Evolutionary conservation across 306 rosid species (phyloP).

Genomic region (Echinosophora koreensis): DNA sequence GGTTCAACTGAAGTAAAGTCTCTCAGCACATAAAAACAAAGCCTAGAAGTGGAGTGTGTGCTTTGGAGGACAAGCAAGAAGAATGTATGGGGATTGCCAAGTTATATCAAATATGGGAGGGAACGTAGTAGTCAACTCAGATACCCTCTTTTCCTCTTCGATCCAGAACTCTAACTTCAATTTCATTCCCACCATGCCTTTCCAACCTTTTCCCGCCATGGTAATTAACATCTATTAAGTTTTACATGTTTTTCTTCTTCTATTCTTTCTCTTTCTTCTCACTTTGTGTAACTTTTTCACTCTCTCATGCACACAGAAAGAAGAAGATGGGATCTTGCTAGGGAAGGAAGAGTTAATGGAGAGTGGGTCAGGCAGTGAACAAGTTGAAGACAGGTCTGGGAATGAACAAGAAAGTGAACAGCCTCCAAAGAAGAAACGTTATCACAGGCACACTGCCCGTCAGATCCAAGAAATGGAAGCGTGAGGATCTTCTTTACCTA

Average conservation of each 20-base stretch:
- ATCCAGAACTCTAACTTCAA: slow-evolving; percentile 89
- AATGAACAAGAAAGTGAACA: slow-evolving; percentile 74
- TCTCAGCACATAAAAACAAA: background rate
- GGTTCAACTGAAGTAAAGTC: slow-evolving; percentile 41
- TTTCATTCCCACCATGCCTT: slow-evolving; percentile 81
- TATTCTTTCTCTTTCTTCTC: background rate
- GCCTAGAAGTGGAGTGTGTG: background rate
- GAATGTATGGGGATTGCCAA: slow-evolving; percentile 97
- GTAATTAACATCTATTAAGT: slow-evolving; percentile 41
- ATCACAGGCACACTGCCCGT: slow-evolving; percentile 93
- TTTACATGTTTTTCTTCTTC: background rate
- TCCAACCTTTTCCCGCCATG: slow-evolving; percentile 70
- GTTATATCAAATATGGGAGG: slow-evolving; percentile 88
- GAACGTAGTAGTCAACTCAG: slow-evolving; percentile 77
- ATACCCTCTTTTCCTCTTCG: slow-evolving; percentile 74
- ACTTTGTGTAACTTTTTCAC: background rate
- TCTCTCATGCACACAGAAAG: slow-evolving; percentile 59
- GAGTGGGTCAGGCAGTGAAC: slow-evolving; percentile 88
- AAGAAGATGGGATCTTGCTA: slow-evolving; percentile 65
- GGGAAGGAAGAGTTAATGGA: slow-evolving; percentile 86
- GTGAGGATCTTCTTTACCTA: slow-evolving; percentile 44
- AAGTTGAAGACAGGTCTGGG: slow-evolving; percentile 75
- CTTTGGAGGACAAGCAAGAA: slow-evolving; percentile 36
- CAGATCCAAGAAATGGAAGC: slow-evolving; percentile 99
- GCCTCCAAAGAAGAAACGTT: slow-evolving; percentile 80